A percentile compares a stretch with the other conserved stretches of the same genome.
Evolutionary conservation across 2,329 filamentous ascomycete genomes (phyloP).

Genomic region (Xylariaceae sp.): DNA sequence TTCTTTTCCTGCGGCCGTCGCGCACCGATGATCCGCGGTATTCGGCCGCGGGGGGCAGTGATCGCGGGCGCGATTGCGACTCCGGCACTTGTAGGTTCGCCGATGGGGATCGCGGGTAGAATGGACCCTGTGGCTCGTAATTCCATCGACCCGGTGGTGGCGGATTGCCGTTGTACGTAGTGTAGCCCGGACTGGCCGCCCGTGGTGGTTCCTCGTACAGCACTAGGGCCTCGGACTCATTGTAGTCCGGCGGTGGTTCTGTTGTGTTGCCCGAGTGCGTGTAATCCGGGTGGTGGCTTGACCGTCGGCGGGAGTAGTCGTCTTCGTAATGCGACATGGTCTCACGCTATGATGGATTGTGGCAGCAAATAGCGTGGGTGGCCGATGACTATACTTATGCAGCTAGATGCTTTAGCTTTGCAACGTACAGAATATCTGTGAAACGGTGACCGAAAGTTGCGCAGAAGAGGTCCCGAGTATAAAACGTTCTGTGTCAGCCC

Average conservation of each 20-base stretch:
- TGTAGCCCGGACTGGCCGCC: slow-evolving; percentile 23
- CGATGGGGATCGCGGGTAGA: slow-evolving; percentile 24
- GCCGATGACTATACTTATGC: background rate
- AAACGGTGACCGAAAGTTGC: slow-evolving; percentile 6
- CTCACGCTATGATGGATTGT: background rate
- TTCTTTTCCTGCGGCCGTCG: slow-evolving; percentile 16
- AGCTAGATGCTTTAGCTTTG: slow-evolving; percentile 3
- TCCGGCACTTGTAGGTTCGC: slow-evolving; percentile 30
- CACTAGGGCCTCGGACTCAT: slow-evolving; percentile 2
- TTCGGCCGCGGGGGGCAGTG: slow-evolving; percentile 29
- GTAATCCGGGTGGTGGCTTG: slow-evolving; percentile 22
- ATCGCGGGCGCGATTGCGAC: slow-evolving; percentile 32
- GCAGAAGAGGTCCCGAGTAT: background rate
- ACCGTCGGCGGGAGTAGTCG: slow-evolving; percentile 24
- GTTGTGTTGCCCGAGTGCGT: slow-evolving; percentile 12
- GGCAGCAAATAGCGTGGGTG: background rate
- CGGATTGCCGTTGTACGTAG: slow-evolving; percentile 20
- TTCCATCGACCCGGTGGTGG: slow-evolving; percentile 26
- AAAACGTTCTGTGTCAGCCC: background rate
- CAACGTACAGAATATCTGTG: slow-evolving; percentile 4
- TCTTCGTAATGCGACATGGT: slow-evolving; percentile 35
- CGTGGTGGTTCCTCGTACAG: slow-evolving; percentile 18
- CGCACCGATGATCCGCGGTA: slow-evolving; percentile 19
- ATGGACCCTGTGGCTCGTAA: slow-evolving; percentile 48
- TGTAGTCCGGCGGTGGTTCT: background rate